Evolutionary conservation across 495 filamentous ascomycete species (phyloP), one percentile per base, ranked within the genome.

Genomic region (Penicillium fimorum): DNA sequence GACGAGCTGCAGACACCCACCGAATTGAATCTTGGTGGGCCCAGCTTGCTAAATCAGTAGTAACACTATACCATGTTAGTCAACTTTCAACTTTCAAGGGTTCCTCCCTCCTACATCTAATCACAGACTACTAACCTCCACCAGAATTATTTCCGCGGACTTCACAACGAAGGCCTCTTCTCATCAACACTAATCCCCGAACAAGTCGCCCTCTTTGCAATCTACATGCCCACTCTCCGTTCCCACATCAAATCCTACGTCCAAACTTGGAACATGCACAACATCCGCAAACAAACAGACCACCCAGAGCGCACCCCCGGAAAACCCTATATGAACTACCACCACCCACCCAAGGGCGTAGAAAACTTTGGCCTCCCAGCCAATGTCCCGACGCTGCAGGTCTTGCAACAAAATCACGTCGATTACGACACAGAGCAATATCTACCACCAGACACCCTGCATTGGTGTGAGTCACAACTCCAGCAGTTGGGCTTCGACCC

Each of bases 11-110:
- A 29, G 45, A 63, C 45, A 47, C 52, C 37, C 61, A 63, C 27
- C 45, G 57, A 12, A 63, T 63, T 52, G 53, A 63, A 37, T 59
- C 61, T 3, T 63, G 57, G 57, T 63, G 57, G 57, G 35, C 33
- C 15, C 53, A 60, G 41, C 47, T 60, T 54, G 52, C 52, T 5
- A 54, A 47, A 20, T 46, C 52, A 33, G 50, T 48, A 35, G 55
- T 50, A 4, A 37, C 51, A 5, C 45, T 62, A 1, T 62, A 35
- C 22, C 35, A 52, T 37, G 60, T 62, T 50, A 49, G 60, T 46
- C 3, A 22, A 12, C 17, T 5, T 30, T 46, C 3, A 22, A 12
- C 17, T 5, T 30, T 24, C 4, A 20, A 29, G 35, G 25, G 20
- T 24, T 5, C 13, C 4, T 10, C 11, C 9, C 46, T 10, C 11